Base-by-base conservation (phyloP, 495 filamentous ascomycete species). In the Penicillium robsamsonii region DNA sequence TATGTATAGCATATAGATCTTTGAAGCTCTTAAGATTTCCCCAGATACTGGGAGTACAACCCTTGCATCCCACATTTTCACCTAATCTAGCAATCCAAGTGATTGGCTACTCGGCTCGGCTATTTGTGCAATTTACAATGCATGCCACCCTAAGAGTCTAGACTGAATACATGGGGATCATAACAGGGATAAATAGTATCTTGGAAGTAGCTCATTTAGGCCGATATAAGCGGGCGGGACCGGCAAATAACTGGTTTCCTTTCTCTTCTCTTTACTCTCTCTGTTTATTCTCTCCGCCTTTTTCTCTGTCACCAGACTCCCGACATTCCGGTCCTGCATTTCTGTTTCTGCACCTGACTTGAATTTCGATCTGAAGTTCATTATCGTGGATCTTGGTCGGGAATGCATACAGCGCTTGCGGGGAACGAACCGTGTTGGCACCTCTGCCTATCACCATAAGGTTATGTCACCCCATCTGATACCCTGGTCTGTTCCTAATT, bases 21-120 rank as follows among this genome's bases (percentile, higher is more conserved):
- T n/a, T 38, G 35, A 38, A 38, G 15, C 33, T 35, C 13, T 11
- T n/a, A 15, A 1, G 25, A 27, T 27, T 27, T 27, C 25, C 25
- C 25, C 25, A 7, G 25, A 27, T 27, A 27, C 25, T 27, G 4
- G 6, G 4, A 27, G 6, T 5, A 27, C 6, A 27, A 27, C 35
- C 15, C 15, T 11, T n/a, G 5, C 30, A 33, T 38, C 22, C 20
- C 15, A 30, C 10, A 6, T 25, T 5, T 18, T 41, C 38, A 31
- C 42, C 12, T 8, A 46, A 8, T 18, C 18, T 29, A 29, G 9
- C 27, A 25, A 12, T 1, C 7, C 2, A 15, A 20, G 0, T 47
- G 40, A 53, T 53, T 53, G 50, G 50, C 18, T 42, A 25, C 10
- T 9, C 30, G 22, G 31, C 13, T 54, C 52, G 52, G 52, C 52